phyloP scores from a whole-genome alignment of 805 yeast species.

The Metschnikowia rubicola region DNA sequence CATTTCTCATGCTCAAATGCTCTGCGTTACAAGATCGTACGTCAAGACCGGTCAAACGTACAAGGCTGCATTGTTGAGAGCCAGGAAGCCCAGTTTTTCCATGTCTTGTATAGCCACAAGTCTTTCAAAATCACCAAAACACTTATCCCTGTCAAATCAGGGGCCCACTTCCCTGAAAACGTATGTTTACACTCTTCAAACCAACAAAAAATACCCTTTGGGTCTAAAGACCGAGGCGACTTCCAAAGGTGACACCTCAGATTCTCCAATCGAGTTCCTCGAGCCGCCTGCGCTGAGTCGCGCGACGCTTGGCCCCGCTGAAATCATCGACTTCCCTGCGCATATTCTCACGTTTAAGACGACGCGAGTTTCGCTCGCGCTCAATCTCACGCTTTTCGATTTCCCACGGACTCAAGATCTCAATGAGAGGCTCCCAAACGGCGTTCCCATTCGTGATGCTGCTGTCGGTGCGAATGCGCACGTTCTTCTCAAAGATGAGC shows the following conservation, averaged over 20 bases:
- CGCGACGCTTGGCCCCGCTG: constrained; percentile 31
- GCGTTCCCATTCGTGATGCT: constrained; percentile 75
- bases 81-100: too few species aligned
- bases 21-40: too few species aligned
- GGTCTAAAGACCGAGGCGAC: too few species aligned
- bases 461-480: constrained; percentile 49
- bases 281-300: constrained; percentile 44
- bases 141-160: too few species aligned
- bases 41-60: too few species aligned
- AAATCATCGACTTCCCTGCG: constrained; percentile 52
- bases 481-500: constrained; percentile 40
- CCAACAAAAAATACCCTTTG: too few species aligned
- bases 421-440: constrained; percentile 85
- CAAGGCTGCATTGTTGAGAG: too few species aligned
- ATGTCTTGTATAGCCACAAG: too few species aligned
- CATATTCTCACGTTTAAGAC: constrained; percentile 89
- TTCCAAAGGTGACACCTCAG: neutral
- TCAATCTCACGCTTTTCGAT: constrained; percentile 94
- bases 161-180: too few species aligned
- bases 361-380: constrained; percentile 84
- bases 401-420: constrained; percentile 84
- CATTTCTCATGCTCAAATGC: too few species aligned
- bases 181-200: neutral
- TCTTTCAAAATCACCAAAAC: too few species aligned
- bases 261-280: constrained; percentile 45